Evolutionary conservation across 2,329 filamentous ascomycete species (phyloP), one percentile per base, ranked within the genome.

Genomic region (Apiospora arundinis): DNA sequence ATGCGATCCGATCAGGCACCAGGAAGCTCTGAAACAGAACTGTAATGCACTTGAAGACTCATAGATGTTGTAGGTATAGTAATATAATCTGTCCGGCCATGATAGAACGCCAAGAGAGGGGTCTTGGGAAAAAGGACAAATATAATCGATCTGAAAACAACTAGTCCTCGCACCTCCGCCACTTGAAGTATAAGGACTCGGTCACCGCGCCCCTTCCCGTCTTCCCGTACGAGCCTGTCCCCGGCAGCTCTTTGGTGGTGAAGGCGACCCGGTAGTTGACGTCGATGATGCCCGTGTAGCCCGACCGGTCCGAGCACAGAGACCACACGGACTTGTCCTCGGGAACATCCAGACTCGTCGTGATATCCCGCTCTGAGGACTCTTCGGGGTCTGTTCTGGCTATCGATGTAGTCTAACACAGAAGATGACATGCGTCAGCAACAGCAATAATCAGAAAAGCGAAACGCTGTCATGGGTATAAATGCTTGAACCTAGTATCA

Each of bases 251-350:
- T 23, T 63, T 63, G 6, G 56, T 63, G 8, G 56, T 63, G 32
- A 63, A 63, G 4, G 56, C 56, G 18, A 63, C 56, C 32, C 56
- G 8, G 9, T 40, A 63, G 32, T 63, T 63, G 56, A 63, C 32
- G 5, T 37, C 56, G 11, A 63, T 40, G 18, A 63, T 4, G 18
- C 56, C 56, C 32, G 32, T 63, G 18, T 63, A 63, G 32, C 56
- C 56, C 18, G 56, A 63, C 8, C 56, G 40, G 56, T 63, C 56
- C 32, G 56, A 63, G 56, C 56, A 63, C 32, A 63, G 21, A 40
- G 56, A 63, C 56, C 56, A 63, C 32, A 63, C 56, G 8, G 56
- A 63, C 9, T 40, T 63, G 28, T 32, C 4, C 56, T 63, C 56
- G 32, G 56, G 56, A 9, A 63, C 12, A 18, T 63, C 56, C 1